A percentile compares a stretch with the other conserved stretches of the same genome.
phyloP scores from a whole-genome alignment of 805 yeast genomes.

The Candida ulmi region DNA sequence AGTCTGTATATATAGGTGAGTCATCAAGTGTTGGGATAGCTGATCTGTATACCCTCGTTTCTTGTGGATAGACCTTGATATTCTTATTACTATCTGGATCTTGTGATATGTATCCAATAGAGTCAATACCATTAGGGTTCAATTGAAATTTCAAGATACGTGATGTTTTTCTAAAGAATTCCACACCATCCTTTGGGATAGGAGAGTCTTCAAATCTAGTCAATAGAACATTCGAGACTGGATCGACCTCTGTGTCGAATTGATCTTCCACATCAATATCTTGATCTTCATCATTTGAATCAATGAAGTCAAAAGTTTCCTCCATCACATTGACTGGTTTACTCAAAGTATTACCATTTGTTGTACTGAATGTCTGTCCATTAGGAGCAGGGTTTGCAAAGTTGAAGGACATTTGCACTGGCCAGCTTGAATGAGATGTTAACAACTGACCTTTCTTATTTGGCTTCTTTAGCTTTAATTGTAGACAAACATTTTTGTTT shows the following conservation, averaged over 20 bases:
- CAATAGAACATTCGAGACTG: slow-evolving; percentile 22
- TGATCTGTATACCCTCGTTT: slow-evolving; percentile 38
- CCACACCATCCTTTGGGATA: slow-evolving; percentile 26
- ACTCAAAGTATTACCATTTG: neutral
- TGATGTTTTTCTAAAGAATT: slow-evolving; percentile 28
- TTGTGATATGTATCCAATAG: slow-evolving; percentile 34
- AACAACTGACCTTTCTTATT: too few species aligned
- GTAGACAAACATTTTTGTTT: too few species aligned
- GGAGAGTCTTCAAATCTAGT: slow-evolving; percentile 30
- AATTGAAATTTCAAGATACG: slow-evolving; percentile 38
- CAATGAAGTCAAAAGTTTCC: slow-evolving; percentile 4
- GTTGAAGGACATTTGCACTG: neutral
- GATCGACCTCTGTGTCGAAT: slow-evolving; percentile 20
- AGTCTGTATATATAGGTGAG: slow-evolving; percentile 37
- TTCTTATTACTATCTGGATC: slow-evolving; percentile 18
- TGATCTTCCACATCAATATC: slow-evolving; percentile 11
- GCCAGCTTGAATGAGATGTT: neutral
- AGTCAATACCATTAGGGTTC: slow-evolving; percentile 39
- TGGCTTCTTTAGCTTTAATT: too few species aligned
- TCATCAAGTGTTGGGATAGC: slow-evolving; percentile 33
- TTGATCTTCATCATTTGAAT: slow-evolving; percentile 3
- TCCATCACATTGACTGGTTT: neutral
- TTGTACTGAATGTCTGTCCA: too few species aligned
- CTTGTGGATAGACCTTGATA: slow-evolving; percentile 29
- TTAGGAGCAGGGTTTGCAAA: neutral